Evolutionary conservation across 495 filamentous ascomycete genomes (phyloP), one percentile per base, ranked within the genome.

Genomic region (Polyplosphaeria fusca): DNA sequence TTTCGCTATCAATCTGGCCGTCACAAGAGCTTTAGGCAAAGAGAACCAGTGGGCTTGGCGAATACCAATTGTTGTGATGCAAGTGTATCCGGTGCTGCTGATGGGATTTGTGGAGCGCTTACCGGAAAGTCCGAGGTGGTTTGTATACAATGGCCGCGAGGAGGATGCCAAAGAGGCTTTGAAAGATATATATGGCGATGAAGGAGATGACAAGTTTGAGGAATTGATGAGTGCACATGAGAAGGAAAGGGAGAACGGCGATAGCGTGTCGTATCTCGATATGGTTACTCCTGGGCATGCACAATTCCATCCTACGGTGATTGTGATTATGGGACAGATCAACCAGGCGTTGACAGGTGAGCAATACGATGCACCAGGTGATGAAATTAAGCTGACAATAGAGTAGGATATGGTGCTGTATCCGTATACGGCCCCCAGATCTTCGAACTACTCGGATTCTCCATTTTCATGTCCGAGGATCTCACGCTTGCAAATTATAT

Each of bases 11-110:
- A 73, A 72, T 50, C 65, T 73, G 2, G 65, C 52, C 5, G 59
- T 72, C n/a, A 74, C 70, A 0, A 47, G 59, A 3, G 48, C 53
- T 0, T 63, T 74, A 9, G 71, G 71, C 37, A 73, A 74, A 47
- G 14, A 18, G 40, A 70, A 64, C 35, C 61, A 74, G 52, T 74
- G 71, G 71, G 75, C 80, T 1, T 86, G 83, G 76, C 71, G 82
- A 24, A 77, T 80, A 28, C 82, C 82, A 13, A 83, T 83, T 26
- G 76, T 83, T n/a, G 68, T 75, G 32, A 82, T 82, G 80, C 78
- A 80, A 54, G 54, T 74, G 0, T 82, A 81, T 60, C 80, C 80
- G 0, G 35, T 80, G 1, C 35, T 76, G 7, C 70, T 82, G 2
- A 56, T 80, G 39, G 64, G 70, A 3, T 65, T 79, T 59, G 74